Conservation (phyloP, 2,329 filamentous ascomycete genomes). For the Nigrospora sphaerica region DNA sequence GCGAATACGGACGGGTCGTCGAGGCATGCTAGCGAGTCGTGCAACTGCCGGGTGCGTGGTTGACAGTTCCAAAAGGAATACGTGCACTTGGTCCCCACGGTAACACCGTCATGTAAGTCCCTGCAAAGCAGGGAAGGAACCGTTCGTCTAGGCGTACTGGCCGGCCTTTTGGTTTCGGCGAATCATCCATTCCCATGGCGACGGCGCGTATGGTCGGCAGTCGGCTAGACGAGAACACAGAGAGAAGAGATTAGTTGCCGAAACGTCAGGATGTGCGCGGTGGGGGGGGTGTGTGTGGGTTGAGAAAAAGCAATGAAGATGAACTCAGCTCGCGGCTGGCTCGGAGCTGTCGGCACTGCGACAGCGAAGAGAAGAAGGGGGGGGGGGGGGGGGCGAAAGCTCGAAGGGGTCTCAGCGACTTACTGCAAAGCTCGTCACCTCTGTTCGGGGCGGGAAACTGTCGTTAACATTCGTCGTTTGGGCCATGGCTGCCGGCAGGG, state of each 20-base stretch:
- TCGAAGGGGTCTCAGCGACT: constrained; percentile 1
- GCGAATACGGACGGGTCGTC: too few relatives aligned
- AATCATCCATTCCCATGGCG: constrained; percentile 24
- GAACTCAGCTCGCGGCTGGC: too few relatives aligned
- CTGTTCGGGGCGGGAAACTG: constrained; percentile 5
- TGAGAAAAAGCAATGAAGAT: too few relatives aligned
- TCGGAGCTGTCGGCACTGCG: too few relatives aligned
- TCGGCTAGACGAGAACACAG: constrained; percentile 12
- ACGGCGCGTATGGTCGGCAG: constrained; percentile 19
- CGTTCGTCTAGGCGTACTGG: constrained; percentile 14
- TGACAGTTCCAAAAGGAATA: too few relatives aligned
- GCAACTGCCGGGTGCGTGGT: too few relatives aligned
- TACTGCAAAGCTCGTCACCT: constrained; percentile 23
- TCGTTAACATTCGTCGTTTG: constrained; percentile 2
- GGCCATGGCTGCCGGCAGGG: too few relatives aligned
- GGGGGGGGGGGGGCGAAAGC: not conserved
- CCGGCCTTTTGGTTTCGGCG: constrained; percentile 17
- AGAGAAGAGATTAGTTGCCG: constrained; percentile 4
- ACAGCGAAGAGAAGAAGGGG: not conserved
- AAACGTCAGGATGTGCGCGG: not conserved
- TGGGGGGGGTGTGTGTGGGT: not conserved
- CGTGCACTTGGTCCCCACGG: too few relatives aligned
- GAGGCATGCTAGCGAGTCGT: too few relatives aligned
- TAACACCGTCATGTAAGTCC: too few relatives aligned
- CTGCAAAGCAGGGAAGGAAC: too few relatives aligned